Base-by-base conservation (phyloP, 78 protist genomes). In the Pigoraptor vietnamica region DNA sequence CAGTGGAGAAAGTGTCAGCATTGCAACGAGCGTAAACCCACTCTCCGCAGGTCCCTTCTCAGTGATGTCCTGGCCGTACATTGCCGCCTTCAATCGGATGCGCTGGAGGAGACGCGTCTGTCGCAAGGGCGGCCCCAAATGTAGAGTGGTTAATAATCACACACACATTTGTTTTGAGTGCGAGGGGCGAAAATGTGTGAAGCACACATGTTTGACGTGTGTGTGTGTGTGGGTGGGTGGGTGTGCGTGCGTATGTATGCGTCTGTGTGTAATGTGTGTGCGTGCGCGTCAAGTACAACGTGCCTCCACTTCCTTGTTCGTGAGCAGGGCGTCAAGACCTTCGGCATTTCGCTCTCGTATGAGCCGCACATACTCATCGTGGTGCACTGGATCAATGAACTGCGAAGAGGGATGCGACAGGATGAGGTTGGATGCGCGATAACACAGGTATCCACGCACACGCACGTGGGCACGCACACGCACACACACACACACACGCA, bases 31-130 rank as follows among this genome's bases (percentile, higher is more conserved):
- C 1, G 32, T 2, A 48, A 21, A 48, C 67, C 29, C 67, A 48
- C 67, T 21, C 67, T 48, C 67, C 14, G 6, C 29, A 6, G 84
- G 32, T 25, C 34, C 84, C 35, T 25, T 14, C 1, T 88, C 37
- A 25, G 29, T 32, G 90, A 88, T 39, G 40, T 91, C 92, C 37
- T 91, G 93, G 19, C 93, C 93, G 84, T 91, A 91, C 33, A 82
- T 39, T 34, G 24, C 33, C 39, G 89, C 89, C 37, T 91, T 91
- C 25, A 10, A 1, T 6, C 33, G 24, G 29, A 91, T 35, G 2
- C 93, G 89, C n/a, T 6, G 23, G 21, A 91, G 93, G 21, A 91
- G 34, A 10, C n/a, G 67, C 67, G 14, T 48, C 67, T 48, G 67
- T 6, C 6, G 6, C 29, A 21, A 48, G 14, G 67, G 67, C 67